phyloP scores from a whole-genome alignment of 2,329 filamentous ascomycete species.

The Fusarium graminum region DNA sequence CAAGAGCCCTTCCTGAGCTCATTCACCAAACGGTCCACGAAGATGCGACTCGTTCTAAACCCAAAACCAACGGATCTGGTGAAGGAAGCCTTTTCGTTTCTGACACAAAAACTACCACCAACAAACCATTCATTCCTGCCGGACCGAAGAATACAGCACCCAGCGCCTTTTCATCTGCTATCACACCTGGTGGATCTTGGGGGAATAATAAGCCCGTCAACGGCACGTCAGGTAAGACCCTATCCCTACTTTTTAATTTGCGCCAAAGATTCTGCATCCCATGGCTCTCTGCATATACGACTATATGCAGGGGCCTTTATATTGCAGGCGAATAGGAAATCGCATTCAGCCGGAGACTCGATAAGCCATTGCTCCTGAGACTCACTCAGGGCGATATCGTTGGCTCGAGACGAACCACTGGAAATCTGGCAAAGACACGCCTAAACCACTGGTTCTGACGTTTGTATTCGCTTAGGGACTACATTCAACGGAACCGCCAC shows the following conservation, averaged over 20 bases:
- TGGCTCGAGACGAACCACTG: constrained; percentile 49
- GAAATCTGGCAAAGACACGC: constrained; percentile 48
- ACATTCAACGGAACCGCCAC: constrained; percentile 41
- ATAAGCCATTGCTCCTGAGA: constrained; percentile 41
- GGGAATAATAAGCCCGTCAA: constrained; percentile 26
- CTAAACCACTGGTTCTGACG: constrained; percentile 50
- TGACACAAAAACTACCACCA: constrained; percentile 22
- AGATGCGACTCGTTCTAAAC: constrained; percentile 42
- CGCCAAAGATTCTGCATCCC: constrained; percentile 45
- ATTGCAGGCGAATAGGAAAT: constrained; percentile 42
- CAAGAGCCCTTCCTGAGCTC: constrained; percentile 64
- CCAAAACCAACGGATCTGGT: constrained; percentile 26
- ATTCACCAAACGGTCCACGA: constrained; percentile 69
- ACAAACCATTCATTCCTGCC: constrained; percentile 13
- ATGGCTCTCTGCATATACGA: constrained; percentile 29
- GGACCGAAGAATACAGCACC: constrained; percentile 24
- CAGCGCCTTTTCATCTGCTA: constrained; percentile 33
- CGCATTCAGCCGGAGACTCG: constrained; percentile 48
- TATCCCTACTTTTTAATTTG: constrained; percentile 39
- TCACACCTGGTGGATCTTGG: constrained; percentile 11
- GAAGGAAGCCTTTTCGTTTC: constrained; percentile 52
- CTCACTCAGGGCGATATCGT: constrained; percentile 32
- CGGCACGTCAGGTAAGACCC: constrained; percentile 45
- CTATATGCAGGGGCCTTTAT: constrained; percentile 23
- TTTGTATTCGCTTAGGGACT: constrained; percentile 49